phyloP scores from a whole-genome alignment of 176 grass and related monocot species.

The Paspalum vaginatum region DNA sequence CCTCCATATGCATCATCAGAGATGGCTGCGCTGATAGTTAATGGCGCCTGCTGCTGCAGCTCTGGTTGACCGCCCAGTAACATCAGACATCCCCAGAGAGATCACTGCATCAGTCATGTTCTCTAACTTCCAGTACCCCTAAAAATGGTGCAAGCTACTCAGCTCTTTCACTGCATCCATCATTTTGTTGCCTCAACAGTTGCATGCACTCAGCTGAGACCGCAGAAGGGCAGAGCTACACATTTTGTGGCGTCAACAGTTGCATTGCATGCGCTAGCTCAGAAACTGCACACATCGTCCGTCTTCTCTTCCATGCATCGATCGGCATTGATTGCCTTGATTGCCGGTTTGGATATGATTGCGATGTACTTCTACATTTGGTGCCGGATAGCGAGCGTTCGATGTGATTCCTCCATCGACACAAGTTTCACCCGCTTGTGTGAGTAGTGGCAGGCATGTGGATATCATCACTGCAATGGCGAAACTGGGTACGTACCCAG shows the following conservation, averaged over 20 bases:
- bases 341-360: not conserved
- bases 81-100: constrained; percentile 56
- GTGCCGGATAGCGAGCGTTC: constrained; percentile 2
- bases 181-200: constrained; percentile 46
- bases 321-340: constrained; percentile 9
- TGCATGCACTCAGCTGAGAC: constrained; percentile 1
- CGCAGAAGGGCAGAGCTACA: not conserved
- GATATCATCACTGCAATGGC: not conserved
- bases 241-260: not conserved
- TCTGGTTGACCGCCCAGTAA: constrained; percentile 51
- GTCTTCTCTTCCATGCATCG: constrained; percentile 10
- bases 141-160: constrained; percentile 36
- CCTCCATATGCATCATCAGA: constrained; percentile 39
- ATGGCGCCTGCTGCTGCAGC: constrained; percentile 37
- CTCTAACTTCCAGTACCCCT: constrained; percentile 30
- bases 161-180: constrained; percentile 39
- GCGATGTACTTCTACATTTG: constrained; percentile 21
- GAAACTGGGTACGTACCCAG: not conserved
- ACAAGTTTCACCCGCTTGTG: not conserved
- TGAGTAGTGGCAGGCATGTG: not conserved
- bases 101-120: constrained; percentile 43
- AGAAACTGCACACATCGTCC: not conserved
- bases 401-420: not conserved
- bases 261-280: no score
- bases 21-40: constrained; percentile 36